Evolutionary conservation across 202 grass and related monocot species (phyloP).

Genomic region (Musa balbisiana): DNA sequence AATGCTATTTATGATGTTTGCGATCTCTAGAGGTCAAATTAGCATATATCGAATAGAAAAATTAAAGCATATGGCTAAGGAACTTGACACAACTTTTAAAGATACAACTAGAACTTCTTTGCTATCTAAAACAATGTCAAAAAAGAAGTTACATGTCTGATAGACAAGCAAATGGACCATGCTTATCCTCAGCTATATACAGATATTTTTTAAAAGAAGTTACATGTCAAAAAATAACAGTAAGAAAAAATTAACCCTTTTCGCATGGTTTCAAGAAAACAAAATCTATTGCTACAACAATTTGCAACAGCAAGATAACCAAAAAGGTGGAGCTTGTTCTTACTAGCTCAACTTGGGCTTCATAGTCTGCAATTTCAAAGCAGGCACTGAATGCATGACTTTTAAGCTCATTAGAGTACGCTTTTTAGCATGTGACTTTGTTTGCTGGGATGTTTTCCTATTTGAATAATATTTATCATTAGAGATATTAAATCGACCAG

Average conservation of each 20-base stretch:
- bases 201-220: no score
- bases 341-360: conserved; percentile 83
- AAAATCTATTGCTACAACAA: not conserved
- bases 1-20: no score
- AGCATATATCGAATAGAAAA: no score
- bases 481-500: conserved; percentile 71
- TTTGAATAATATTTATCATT: conserved; percentile 97
- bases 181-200: no score
- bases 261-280: not conserved
- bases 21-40: no score
- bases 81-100: no score
- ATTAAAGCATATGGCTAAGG: no score
- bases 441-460: conserved; percentile 68
- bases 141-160: no score
- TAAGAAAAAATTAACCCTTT: not conserved
- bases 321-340: conserved; percentile 4
- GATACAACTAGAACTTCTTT: no score
- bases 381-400: conserved; percentile 79
- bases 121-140: no score
- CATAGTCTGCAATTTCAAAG: conserved; percentile 91
- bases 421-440: conserved; percentile 90
- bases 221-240: not conserved
- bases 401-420: conserved; percentile 66
- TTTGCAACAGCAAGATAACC: not conserved
- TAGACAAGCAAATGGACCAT: no score